These are phyloP conservation scores for Orbilia brochopaga DNA, from an alignment of 2,329 filamentous ascomycete species.

Conservation along the genomic window DNA sequence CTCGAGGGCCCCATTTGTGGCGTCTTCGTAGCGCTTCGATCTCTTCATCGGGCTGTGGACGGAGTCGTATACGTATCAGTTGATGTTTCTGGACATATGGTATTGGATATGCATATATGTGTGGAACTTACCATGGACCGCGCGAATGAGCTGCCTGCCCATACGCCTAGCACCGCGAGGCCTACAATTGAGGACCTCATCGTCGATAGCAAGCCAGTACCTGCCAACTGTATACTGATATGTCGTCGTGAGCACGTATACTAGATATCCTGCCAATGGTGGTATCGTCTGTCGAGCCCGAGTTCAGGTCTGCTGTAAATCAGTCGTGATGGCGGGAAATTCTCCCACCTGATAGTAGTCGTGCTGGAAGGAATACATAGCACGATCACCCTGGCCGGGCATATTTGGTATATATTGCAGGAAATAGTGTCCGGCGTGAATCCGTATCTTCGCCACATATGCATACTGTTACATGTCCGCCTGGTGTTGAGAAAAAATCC, in stretches of 20 bases:
- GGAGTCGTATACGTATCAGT: not conserved
- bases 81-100: not conserved
- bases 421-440: no score
- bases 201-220: not conserved
- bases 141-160: not conserved
- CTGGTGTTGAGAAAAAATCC: not conserved
- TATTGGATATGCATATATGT: not conserved
- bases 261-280: no score
- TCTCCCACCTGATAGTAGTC: no score
- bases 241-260: not conserved
- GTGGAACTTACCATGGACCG: not conserved
- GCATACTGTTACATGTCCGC: no score
- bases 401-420: no score
- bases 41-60: not conserved
- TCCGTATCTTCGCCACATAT: no score
- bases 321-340: no score
- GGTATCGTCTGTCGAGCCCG: no score
- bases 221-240: not conserved
- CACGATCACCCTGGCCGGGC: no score
- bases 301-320: no score
- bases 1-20: not conserved
- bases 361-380: no score
- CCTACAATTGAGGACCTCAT: not conserved
- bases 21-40: not conserved
- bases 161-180: not conserved